These are phyloP conservation scores for Penicillium paxilli DNA, from an alignment of 495 filamentous ascomycete genomes.

Conservation along the genomic window DNA sequence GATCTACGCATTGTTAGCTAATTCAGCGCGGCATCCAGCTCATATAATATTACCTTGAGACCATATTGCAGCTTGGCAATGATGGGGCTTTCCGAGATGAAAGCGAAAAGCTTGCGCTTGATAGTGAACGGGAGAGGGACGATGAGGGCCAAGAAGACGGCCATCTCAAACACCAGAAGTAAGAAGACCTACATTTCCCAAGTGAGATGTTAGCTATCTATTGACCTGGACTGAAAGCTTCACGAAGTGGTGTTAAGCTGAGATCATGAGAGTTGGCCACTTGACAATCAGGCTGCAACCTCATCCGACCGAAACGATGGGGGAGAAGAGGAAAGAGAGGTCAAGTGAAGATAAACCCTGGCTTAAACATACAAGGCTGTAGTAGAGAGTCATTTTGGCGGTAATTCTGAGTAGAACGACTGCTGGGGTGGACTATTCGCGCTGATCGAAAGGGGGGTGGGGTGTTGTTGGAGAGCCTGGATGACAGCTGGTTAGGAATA, in stretches of 20 bases:
- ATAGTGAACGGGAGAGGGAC: conserved; percentile 84
- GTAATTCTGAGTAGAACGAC: conserved; percentile 4
- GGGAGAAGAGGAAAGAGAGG: background rate
- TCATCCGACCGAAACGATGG: background rate
- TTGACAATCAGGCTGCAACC: conserved; percentile 22
- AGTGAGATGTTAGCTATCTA: background rate
- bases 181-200: conserved; percentile 72
- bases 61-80: conserved; percentile 81
- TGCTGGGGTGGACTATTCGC: conserved; percentile 11
- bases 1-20: conserved; percentile 58
- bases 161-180: conserved; percentile 91
- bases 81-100: conserved; percentile 84
- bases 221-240: background rate
- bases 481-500: conserved; percentile 16
- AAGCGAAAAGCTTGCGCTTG: conserved; percentile 88
- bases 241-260: background rate
- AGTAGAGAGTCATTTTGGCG: conserved; percentile 95
- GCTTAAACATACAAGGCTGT: conserved; percentile 89
- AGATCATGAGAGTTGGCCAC: conserved; percentile 6
- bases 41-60: conserved; percentile 58
- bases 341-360: too few species aligned
- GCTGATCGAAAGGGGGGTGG: conserved; percentile 21
- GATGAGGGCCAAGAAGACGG: conserved; percentile 87
- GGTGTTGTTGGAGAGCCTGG: conserved; percentile 14
- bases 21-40: background rate